Evolutionary conservation across 345 rosid species (phyloP).

Genomic region (Brassica incana): DNA sequence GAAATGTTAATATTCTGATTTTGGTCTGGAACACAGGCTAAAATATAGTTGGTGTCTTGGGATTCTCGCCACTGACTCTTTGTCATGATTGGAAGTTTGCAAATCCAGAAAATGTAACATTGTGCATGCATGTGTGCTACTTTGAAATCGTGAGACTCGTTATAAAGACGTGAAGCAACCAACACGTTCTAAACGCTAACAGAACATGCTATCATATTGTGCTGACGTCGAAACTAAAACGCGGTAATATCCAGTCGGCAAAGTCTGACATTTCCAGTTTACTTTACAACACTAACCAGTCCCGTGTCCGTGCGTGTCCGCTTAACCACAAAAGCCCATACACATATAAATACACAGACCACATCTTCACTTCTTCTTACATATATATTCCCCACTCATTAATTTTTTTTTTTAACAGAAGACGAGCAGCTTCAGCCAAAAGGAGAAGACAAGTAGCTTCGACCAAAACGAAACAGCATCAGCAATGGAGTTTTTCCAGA

Average conservation of each 20-base stretch:
- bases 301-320: conserved; percentile 21
- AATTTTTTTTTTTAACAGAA: background rate
- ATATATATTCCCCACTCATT: background rate
- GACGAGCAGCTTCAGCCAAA: conserved; percentile 25
- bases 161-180: background rate
- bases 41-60: background rate
- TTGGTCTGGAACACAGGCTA: background rate
- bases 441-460: conserved; percentile 18
- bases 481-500: conserved; percentile 78
- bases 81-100: background rate
- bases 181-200: background rate
- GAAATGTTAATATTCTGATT: background rate
- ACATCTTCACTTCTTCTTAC: background rate
- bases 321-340: background rate
- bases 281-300: background rate
- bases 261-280: conserved; percentile 1
- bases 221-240: conserved; percentile 29
- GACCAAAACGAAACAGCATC: conserved; percentile 13
- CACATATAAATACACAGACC: background rate
- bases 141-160: background rate
- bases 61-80: background rate
- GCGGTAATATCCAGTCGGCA: conserved; percentile 18
- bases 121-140: background rate
- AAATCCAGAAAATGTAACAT: background rate
- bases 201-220: background rate